Conservation (phyloP, 2,329 filamentous ascomycete genomes). For the Fonsecaea pugnacius region DNA sequence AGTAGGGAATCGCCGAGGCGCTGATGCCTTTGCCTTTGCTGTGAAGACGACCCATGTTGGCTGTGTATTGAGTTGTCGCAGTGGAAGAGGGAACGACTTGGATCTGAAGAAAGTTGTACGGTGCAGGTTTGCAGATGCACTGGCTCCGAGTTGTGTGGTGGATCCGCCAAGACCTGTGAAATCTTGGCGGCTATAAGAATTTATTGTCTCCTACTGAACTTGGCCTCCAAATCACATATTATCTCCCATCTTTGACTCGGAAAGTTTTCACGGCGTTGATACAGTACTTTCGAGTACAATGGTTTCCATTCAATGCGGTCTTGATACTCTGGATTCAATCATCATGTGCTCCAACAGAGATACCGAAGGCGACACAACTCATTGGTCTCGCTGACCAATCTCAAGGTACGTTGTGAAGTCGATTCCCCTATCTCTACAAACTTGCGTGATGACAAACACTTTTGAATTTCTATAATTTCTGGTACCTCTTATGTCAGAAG, state of each 20-base stretch:
- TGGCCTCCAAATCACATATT: not conserved
- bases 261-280: not conserved
- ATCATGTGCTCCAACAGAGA: not conserved
- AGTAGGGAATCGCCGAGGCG: constrained; percentile 94
- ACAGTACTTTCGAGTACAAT: not conserved
- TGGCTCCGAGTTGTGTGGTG: constrained; percentile 8
- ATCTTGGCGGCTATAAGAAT: constrained; percentile 17
- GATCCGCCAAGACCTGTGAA: constrained; percentile 11
- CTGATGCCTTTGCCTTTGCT: constrained; percentile 99
- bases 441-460: constrained; percentile 72
- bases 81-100: constrained; percentile 13
- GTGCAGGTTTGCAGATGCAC: constrained; percentile 3
- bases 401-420: constrained; percentile 13
- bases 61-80: constrained; percentile 32
- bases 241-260: not conserved
- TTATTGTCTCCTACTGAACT: too few species aligned
- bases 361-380: not conserved
- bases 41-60: constrained; percentile 92
- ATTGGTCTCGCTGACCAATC: not conserved
- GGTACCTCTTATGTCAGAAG: constrained; percentile 97
- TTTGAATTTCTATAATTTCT: constrained; percentile 68
- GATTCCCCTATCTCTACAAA: constrained; percentile 26
- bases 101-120: constrained; percentile 1
- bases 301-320: not conserved
- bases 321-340: not conserved